phyloP scores from a whole-genome alignment of 805 yeast genomes.

The Maudiozyma serrabonitensis region DNA sequence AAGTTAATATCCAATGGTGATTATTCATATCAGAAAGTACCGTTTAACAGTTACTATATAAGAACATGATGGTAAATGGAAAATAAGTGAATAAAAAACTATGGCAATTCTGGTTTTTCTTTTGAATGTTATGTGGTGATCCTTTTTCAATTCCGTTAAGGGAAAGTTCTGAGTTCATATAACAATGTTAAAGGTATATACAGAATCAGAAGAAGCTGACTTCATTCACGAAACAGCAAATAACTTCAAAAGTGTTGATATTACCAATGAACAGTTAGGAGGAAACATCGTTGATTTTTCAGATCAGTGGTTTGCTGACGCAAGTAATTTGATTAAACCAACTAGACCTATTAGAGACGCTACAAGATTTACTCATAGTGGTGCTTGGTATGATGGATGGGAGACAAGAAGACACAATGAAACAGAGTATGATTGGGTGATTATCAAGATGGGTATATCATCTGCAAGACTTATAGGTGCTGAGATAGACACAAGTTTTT shows the following conservation, averaged over 20 bases:
- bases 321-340: conserved; percentile 76
- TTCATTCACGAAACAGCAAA: conserved; percentile 5
- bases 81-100: no score
- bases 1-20: no score
- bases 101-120: no score
- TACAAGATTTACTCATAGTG: conserved; percentile 67
- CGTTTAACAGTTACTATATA: no score
- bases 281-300: conserved; percentile 61
- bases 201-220: conserved; percentile 4
- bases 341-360: conserved; percentile 73
- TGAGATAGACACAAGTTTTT: conserved; percentile 88
- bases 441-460: conserved; percentile 73
- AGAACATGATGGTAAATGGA: no score
- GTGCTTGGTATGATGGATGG: conserved; percentile 99
- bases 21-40: no score
- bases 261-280: conserved; percentile 76
- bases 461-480: conserved; percentile 66
- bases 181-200: not conserved
- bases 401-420: conserved; percentile 91
- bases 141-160: no score
- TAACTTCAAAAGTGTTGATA: conserved; percentile 38
- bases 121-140: no score
- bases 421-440: conserved; percentile 80
- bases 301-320: conserved; percentile 95
- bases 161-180: no score